Conservation (phyloP, 1,284 basidiomycete species). For the Flammula alnicola region DNA sequence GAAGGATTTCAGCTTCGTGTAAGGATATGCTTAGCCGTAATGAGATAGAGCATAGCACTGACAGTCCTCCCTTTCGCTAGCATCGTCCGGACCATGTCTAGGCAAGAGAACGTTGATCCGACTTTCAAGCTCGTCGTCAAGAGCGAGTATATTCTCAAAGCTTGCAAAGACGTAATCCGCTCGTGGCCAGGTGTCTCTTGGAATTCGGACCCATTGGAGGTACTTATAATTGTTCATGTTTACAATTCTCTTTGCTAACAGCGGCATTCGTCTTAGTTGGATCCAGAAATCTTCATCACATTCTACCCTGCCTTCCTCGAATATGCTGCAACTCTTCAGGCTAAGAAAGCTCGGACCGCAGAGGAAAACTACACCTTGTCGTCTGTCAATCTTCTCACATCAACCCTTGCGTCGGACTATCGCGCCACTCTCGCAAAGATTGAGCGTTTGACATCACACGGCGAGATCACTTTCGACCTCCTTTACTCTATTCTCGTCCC, state of each 20-base stretch:
- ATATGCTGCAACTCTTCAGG: constrained; percentile 43
- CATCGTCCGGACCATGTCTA: constrained; percentile 52
- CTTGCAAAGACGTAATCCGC: constrained; percentile 57
- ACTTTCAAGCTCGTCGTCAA: constrained; percentile 58
- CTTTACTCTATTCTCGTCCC: constrained; percentile 59
- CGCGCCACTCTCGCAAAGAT: constrained; percentile 48
- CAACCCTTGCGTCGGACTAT: constrained; percentile 53
- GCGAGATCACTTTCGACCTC: constrained; percentile 59
- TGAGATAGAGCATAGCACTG: no score
- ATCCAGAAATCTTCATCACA: constrained; percentile 58
- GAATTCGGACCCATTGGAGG: constrained; percentile 57
- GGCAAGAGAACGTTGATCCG: constrained; percentile 39
- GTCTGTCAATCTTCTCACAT: constrained; percentile 49
- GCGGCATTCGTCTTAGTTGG: constrained; percentile 39
- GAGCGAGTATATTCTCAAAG: constrained; percentile 57
- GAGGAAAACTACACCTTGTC: constrained; percentile 44
- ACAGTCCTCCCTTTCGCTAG: constrained; percentile 24
- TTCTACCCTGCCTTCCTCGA: constrained; percentile 51
- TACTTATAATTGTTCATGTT: constrained; percentile 25
- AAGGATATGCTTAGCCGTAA: constrained; percentile 3
- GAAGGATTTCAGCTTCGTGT: constrained; percentile 61
- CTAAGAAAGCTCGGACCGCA: constrained; percentile 39
- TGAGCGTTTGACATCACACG: constrained; percentile 49
- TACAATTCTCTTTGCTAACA: not conserved
- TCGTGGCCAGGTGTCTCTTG: constrained; percentile 60